Conservation (phyloP, 176 grass and related monocot species). For the Cymbopogon citratus region DNA sequence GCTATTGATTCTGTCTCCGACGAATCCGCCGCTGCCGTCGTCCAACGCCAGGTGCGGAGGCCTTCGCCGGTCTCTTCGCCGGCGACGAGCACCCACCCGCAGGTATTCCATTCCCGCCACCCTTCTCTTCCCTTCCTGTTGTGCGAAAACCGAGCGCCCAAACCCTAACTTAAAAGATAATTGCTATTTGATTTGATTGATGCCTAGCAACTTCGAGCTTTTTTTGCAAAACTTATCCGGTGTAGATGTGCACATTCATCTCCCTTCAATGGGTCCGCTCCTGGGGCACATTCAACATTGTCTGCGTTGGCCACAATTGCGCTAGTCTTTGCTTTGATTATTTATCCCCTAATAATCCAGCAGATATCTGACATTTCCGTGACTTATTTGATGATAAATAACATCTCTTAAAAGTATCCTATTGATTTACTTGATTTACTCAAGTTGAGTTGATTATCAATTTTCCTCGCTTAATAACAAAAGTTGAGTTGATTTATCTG, state of each 20-base stretch:
- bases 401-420: neutral
- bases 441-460: neutral
- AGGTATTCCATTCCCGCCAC: neutral
- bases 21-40: neutral
- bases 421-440: neutral
- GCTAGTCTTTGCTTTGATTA: neutral
- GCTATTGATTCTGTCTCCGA: neutral
- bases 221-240: neutral
- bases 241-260: neutral
- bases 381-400: neutral
- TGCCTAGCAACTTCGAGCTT: neutral
- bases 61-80: neutral
- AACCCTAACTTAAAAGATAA: neutral
- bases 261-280: neutral
- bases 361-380: neutral
- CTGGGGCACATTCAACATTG: neutral
- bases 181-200: neutral
- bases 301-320: neutral
- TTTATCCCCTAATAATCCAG: neutral
- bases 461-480: neutral
- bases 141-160: neutral
- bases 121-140: neutral
- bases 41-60: neutral
- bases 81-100: neutral
- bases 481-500: neutral